Evolutionary conservation across 371 early-diverging fungal species (phyloP).

Genomic region (Sporodiniella umbellata): DNA sequence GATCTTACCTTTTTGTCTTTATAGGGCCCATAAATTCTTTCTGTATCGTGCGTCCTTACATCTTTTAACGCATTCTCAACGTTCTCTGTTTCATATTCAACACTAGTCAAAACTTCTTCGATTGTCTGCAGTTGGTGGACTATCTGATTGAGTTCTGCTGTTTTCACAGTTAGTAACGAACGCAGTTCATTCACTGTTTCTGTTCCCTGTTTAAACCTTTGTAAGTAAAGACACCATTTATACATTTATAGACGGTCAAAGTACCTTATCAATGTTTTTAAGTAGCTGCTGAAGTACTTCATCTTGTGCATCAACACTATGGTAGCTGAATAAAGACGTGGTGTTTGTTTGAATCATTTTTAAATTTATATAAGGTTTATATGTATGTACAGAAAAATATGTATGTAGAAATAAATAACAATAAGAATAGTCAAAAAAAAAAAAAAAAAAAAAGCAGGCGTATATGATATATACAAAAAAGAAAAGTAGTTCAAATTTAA

Average conservation of each 20-base stretch:
- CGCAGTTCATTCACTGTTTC: slow-evolving; percentile 26
- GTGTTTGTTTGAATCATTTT: background rate
- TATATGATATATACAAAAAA: too few relatives aligned
- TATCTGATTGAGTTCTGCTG: slow-evolving; percentile 27
- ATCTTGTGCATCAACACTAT: background rate
- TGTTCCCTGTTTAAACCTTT: slow-evolving; percentile 14
- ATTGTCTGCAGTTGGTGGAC: slow-evolving; percentile 28
- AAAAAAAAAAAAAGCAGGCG: too few relatives aligned
- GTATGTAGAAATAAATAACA: too few relatives aligned
- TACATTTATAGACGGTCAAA: too few relatives aligned
- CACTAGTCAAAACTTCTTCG: slow-evolving; percentile 23
- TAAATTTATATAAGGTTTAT: too few relatives aligned
- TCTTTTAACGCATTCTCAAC: slow-evolving; percentile 25
- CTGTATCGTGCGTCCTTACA: too few relatives aligned
- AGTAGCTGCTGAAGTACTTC: slow-evolving; percentile 22
- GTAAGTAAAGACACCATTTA: too few relatives aligned
- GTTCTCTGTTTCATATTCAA: slow-evolving; percentile 25
- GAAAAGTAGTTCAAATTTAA: too few relatives aligned
- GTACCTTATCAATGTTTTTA: slow-evolving; percentile 26
- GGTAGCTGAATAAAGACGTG: background rate
- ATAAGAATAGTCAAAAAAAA: too few relatives aligned
- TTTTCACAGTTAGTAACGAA: slow-evolving; percentile 22
- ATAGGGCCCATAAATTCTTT: too few relatives aligned
- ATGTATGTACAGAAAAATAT: background rate
- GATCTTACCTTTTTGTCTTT: slow-evolving; percentile 21